phyloP scores from a whole-genome alignment of 441 rosid genomes.

The Populus hybrid region DNA sequence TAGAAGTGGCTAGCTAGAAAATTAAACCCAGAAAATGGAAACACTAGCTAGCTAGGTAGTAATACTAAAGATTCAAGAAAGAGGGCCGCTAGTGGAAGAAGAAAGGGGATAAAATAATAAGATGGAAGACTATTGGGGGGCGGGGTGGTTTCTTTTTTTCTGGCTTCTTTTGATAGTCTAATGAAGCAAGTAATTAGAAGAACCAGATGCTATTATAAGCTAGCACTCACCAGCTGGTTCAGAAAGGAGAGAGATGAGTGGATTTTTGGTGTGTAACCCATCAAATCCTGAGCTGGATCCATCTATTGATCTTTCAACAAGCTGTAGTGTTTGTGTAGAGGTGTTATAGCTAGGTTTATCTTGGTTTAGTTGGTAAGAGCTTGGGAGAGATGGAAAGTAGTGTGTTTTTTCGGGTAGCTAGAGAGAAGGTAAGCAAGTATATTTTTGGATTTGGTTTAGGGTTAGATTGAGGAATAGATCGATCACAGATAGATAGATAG shows the following conservation, averaged over 20 bases:
- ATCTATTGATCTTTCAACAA: background rate
- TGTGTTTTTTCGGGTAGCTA: background rate
- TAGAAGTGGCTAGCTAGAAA: background rate
- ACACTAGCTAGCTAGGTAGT: background rate
- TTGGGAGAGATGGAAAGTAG: constrained; percentile 12
- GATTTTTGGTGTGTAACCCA: constrained; percentile 14
- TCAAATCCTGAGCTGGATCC: constrained; percentile 17
- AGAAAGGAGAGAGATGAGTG: constrained; percentile 12
- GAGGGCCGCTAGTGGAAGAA: background rate
- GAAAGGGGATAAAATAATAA: background rate
- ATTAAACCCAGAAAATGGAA: background rate
- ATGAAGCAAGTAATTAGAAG: background rate
- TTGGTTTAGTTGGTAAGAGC: constrained; percentile 10
- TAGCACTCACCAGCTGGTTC: constrained; percentile 8
- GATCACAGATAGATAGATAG: background rate
- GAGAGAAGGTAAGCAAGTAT: background rate
- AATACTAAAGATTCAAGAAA: background rate
- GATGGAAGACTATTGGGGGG: background rate
- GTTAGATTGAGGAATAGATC: constrained; percentile 20
- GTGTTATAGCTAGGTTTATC: constrained; percentile 10
- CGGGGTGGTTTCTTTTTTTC: background rate
- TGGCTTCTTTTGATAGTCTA: background rate
- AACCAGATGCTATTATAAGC: background rate
- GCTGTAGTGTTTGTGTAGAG: background rate
- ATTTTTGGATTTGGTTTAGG: constrained; percentile 17